A percentile compares a stretch with the other conserved stretches of the same genome.
phyloP scores from a whole-genome alignment of 73 alveolate genomes.

The Uronychia setigera region DNA sequence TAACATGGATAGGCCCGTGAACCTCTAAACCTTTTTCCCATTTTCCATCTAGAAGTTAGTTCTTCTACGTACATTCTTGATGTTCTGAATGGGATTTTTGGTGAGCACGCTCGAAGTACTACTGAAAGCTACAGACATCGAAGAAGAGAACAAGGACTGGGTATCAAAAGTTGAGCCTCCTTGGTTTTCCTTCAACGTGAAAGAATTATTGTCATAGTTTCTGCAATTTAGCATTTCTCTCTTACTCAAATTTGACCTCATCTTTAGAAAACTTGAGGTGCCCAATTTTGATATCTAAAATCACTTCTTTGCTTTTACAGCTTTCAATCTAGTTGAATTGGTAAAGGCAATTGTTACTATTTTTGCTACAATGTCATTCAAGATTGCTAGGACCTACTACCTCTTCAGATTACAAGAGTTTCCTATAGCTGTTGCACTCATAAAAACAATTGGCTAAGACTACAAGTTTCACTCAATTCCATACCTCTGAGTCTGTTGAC shows the following conservation, averaged over 20 bases:
- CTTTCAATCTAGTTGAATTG: not conserved
- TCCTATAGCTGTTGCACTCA: not conserved
- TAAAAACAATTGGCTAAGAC: not conserved
- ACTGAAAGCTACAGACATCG: not conserved
- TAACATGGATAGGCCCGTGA: not conserved
- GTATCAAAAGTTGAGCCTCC: not conserved
- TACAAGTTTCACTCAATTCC: too few relatives aligned
- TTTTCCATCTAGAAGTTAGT: not conserved
- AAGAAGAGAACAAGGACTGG: not conserved
- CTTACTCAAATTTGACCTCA: not conserved
- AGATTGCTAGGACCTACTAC: not conserved
- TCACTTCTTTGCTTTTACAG: not conserved
- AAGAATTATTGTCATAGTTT: too few relatives aligned
- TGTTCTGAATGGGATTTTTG: not conserved
- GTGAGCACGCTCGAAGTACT: not conserved
- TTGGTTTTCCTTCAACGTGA: not conserved
- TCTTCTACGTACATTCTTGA: not conserved
- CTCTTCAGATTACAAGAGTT: not conserved
- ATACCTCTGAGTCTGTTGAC: too few relatives aligned
- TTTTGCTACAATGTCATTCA: not conserved
- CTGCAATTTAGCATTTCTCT: too few relatives aligned
- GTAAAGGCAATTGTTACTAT: not conserved
- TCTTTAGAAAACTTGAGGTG: not conserved
- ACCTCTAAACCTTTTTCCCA: not conserved
- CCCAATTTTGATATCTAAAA: not conserved